These are phyloP conservation scores for Leptomonas pyrrhocoris DNA, from an alignment of 208 protist species.

Conservation along the genomic window DNA sequence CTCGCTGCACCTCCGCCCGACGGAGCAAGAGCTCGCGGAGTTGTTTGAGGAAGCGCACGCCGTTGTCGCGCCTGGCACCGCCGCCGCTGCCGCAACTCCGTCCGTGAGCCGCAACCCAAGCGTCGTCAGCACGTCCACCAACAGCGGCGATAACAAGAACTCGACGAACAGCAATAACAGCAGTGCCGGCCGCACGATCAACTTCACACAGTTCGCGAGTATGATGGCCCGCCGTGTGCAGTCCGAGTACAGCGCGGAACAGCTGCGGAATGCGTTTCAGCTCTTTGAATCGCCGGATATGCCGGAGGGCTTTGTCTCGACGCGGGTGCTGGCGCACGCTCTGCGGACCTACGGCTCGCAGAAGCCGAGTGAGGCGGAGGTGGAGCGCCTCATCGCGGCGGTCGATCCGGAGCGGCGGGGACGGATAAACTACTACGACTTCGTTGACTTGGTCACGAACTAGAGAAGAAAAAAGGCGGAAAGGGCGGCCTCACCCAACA, in stretches of 20 bases:
- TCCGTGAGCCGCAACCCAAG: background rate
- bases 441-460: slow-evolving; percentile 80
- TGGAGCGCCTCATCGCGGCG: slow-evolving; percentile 66
- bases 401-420: slow-evolving; percentile 86
- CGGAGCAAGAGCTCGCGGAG: slow-evolving; percentile 84
- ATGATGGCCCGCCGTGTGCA: slow-evolving; percentile 89
- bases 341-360: slow-evolving; percentile 90
- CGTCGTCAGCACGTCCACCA: slow-evolving; percentile 2
- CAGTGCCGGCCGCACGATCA: slow-evolving; percentile 41
- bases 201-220: slow-evolving; percentile 87
- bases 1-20: slow-evolving; percentile 82
- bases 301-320: slow-evolving; percentile 81
- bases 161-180: slow-evolving; percentile 13
- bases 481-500: too few relatives aligned
- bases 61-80: background rate
- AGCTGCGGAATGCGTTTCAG: slow-evolving; percentile 90
- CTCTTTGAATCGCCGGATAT: slow-evolving; percentile 90
- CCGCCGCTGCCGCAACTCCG: background rate
- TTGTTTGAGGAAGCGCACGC: slow-evolving; percentile 71
- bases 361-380: slow-evolving; percentile 84
- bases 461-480: background rate
- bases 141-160: slow-evolving; percentile 14
- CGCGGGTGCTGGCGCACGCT: slow-evolving; percentile 83
- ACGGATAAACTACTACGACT: slow-evolving; percentile 90
- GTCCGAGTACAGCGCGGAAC: slow-evolving; percentile 84